Evolutionary conservation across 2,329 filamentous ascomycete species (phyloP), one percentile per base, ranked within the genome.

Genomic region (Diaporthe ilicicola): DNA sequence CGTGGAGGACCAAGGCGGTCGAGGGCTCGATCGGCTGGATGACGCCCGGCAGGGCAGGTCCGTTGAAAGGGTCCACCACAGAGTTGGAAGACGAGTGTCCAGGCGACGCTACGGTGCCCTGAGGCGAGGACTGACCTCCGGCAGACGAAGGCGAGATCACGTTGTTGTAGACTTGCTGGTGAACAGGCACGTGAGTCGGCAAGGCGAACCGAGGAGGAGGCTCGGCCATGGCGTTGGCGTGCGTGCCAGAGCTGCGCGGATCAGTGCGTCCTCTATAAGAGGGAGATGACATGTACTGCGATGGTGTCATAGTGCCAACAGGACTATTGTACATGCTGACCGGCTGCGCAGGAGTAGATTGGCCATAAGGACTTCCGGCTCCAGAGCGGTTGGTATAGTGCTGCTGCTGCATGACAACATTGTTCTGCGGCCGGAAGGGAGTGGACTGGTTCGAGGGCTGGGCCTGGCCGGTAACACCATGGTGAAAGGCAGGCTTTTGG

Each of bases 221-320:
- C 42, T 77, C 74, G 34, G 72, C 74, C 5, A 73, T 70, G 42
- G 74, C 74, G 0, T 76, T 77, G 34, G 78, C 78, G 6, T 80
- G 78, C 4, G 83, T 82, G 1, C 82, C 81, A 71, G 83, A 83
- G 75, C 81, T 83, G 68, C 81, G 81, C 2, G 83, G 83, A 75
- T 84, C 83, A 0, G 82, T 83, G 61, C 80, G 76, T 34, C 48
- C 34, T 7, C 56, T 39, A 22, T 29, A 32, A 3, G 44, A 27
- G 32, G 70, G 70, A 19, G 70, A 50, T 6, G 6, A 32, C 42
- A 50, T 17, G 9, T 64, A 59, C 17, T 50, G 55, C 44, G 66
- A 34, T 5, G 48, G 39, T 1, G 32, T 54, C 50, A 44, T 2
- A n/a, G 50, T 42, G 19, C 24, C 50, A 42, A 32, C 50, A 4